These are phyloP conservation scores for Aspergillus vadensis DNA, from an alignment of 2,329 filamentous ascomycete species.

Conservation along the genomic window DNA sequence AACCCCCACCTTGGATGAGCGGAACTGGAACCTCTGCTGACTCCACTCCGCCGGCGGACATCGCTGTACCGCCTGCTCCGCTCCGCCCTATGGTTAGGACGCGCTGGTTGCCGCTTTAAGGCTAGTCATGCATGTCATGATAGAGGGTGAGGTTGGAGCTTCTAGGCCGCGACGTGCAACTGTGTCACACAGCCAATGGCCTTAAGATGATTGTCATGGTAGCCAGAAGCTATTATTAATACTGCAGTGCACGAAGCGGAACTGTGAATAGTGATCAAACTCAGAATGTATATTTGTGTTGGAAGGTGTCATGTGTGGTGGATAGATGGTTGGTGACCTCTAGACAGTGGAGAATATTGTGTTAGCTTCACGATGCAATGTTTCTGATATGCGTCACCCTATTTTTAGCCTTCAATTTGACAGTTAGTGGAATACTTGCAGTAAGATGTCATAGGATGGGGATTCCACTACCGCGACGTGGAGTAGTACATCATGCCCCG, in stretches of 20 bases:
- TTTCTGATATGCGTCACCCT: neutral
- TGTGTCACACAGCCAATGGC: neutral
- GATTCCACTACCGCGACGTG: neutral
- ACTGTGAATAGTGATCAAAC: neutral
- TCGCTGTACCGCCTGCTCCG: constrained; percentile 28
- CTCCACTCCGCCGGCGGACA: constrained; percentile 20
- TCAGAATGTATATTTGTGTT: too few species aligned
- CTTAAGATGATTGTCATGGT: too few species aligned
- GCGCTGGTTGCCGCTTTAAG: constrained; percentile 34
- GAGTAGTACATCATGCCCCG: neutral
- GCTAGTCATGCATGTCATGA: neutral
- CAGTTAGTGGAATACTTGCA: neutral
- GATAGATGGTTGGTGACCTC: too few species aligned
- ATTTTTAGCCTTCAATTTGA: too few species aligned
- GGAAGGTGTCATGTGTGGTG: too few species aligned
- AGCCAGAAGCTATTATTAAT: neutral
- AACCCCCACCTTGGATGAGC: neutral
- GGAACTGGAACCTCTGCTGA: constrained; percentile 8
- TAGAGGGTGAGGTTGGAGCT: neutral
- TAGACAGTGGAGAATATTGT: neutral
- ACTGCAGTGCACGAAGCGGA: neutral
- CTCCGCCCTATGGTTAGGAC: constrained; percentile 34
- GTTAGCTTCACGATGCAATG: neutral
- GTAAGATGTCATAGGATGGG: neutral
- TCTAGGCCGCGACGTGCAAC: neutral